Evolutionary conservation across 257 asterid genomes (phyloP).

Genomic region (Eustoma russellianum): DNA sequence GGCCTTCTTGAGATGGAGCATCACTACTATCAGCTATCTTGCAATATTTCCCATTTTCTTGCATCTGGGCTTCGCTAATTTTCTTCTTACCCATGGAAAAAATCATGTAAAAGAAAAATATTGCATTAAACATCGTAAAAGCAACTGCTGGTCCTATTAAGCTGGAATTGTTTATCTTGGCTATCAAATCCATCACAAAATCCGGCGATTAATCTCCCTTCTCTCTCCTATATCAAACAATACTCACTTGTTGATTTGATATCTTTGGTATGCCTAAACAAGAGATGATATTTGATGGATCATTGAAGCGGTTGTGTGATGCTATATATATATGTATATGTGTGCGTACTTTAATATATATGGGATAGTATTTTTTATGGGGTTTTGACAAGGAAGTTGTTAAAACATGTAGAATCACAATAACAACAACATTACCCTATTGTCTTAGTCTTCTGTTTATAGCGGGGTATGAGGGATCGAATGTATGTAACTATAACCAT

Average conservation of each 20-base stretch:
- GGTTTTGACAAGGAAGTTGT: no score
- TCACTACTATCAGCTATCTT: neutral
- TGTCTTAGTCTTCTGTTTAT: no score
- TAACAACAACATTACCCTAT: no score
- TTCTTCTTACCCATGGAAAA: neutral
- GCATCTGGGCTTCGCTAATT: no score
- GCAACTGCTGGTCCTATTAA: conserved; percentile 1
- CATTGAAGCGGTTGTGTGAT: no score
- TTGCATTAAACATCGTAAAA: neutral
- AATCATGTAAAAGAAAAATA: neutral
- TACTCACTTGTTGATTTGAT: neutral
- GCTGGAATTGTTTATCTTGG: conserved; percentile 1
- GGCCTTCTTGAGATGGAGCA: neutral
- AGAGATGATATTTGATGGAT: no score
- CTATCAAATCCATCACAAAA: conserved; percentile 5
- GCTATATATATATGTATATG: no score
- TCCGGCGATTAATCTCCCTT: neutral
- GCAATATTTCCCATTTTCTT: neutral
- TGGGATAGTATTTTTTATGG: no score
- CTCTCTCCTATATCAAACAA: neutral
- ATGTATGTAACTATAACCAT: no score
- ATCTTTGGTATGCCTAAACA: neutral
- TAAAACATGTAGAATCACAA: no score
- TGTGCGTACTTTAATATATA: no score
- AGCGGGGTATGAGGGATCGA: no score